Evolutionary conservation across 164 flowering plant species (phyloP).

Genomic region (Aristolochia californica): DNA sequence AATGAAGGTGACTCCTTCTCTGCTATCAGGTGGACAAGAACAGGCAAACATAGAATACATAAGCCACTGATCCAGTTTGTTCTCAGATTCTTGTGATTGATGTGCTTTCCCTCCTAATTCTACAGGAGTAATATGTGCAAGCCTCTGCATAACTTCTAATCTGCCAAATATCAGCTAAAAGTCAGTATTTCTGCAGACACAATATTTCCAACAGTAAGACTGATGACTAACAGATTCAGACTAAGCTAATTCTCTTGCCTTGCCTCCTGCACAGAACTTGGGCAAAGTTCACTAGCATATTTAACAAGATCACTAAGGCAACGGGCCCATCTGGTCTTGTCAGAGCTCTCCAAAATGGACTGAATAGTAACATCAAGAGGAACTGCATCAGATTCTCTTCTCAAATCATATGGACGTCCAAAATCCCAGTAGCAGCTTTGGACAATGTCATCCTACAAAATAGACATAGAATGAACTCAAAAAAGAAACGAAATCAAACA

Average conservation of each 20-base stretch:
- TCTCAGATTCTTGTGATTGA: slow-evolving; percentile 82
- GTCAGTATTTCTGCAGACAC: neutral
- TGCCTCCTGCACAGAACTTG: slow-evolving; percentile 83
- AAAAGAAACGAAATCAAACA: neutral
- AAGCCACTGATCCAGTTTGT: slow-evolving; percentile 95
- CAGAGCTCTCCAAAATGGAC: slow-evolving; percentile 88
- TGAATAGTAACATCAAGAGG: slow-evolving; percentile 90
- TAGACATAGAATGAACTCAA: neutral
- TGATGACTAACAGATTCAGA: slow-evolving; percentile 1
- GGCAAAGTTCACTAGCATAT: slow-evolving; percentile 90
- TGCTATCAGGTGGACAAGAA: slow-evolving; percentile 76
- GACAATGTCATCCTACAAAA: slow-evolving; percentile 85
- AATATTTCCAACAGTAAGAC: no score
- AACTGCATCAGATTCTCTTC: slow-evolving; percentile 77
- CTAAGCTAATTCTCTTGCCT: slow-evolving; percentile 40
- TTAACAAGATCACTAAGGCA: slow-evolving; percentile 94
- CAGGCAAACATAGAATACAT: slow-evolving; percentile 94
- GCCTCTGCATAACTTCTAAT: slow-evolving; percentile 75
- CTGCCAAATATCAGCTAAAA: slow-evolving; percentile 26
- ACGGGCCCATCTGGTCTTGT: slow-evolving; percentile 92
- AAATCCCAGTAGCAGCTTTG: slow-evolving; percentile 97
- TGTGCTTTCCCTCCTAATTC: slow-evolving; percentile 96
- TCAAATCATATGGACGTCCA: slow-evolving; percentile 84
- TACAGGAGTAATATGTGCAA: slow-evolving; percentile 73
- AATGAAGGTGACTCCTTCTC: slow-evolving; percentile 48